phyloP scores from a whole-genome alignment of 805 yeast species.

The Ogataea trehaloabstinens region DNA sequence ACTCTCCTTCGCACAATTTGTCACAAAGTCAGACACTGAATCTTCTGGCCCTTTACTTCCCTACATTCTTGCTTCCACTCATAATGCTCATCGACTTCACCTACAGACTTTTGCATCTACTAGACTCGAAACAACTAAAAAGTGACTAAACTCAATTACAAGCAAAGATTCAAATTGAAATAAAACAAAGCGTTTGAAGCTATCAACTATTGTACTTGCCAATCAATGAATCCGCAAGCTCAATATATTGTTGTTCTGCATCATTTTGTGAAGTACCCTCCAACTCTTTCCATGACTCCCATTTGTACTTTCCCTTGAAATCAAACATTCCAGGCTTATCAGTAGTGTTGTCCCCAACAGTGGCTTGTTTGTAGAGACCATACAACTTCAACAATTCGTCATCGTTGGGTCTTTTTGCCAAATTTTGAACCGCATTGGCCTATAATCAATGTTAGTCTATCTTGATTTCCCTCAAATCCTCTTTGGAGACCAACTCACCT shows the following conservation, averaged over 20 bases:
- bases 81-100: slow-evolving; percentile 50
- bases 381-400: slow-evolving; percentile 85
- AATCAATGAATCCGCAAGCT: slow-evolving; percentile 60
- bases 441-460: slow-evolving; percentile 19
- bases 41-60: slow-evolving; percentile 56
- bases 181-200: neutral
- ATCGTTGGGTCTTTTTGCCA: slow-evolving; percentile 76
- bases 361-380: slow-evolving; percentile 95
- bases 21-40: slow-evolving; percentile 35
- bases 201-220: slow-evolving; percentile 41
- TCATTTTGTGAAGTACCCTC: slow-evolving; percentile 87
- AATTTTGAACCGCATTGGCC: slow-evolving; percentile 79
- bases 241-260: slow-evolving; percentile 82
- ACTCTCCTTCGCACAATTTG: slow-evolving; percentile 40
- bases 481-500: slow-evolving; percentile 23
- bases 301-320: slow-evolving; percentile 93
- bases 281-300: slow-evolving; percentile 93
- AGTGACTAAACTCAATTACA: neutral
- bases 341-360: slow-evolving; percentile 89
- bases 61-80: slow-evolving; percentile 69
- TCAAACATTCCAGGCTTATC: slow-evolving; percentile 89
- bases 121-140: slow-evolving; percentile 4
- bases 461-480: neutral
- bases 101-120: slow-evolving; percentile 8
- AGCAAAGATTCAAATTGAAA: neutral